Evolutionary conservation across 2,329 filamentous ascomycete species (phyloP).

Genomic region (Neofusicoccum laricinum): DNA sequence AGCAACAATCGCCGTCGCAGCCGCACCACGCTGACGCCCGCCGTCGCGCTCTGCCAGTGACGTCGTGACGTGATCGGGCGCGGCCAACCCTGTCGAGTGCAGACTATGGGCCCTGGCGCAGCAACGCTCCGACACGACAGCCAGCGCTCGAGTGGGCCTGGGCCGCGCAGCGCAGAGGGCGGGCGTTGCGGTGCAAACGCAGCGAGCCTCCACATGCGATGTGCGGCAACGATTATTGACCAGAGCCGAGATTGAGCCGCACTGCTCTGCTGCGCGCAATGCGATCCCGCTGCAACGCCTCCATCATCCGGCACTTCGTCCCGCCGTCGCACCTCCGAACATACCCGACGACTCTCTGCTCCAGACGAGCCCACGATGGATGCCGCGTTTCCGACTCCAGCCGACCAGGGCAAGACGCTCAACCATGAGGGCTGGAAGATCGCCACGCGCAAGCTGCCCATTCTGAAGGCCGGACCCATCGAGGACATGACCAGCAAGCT

Average conservation of each 20-base stretch:
- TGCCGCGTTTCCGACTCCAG: slow-evolving; percentile 17
- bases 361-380: neutral
- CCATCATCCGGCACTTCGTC: neutral
- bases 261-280: neutral
- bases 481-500: slow-evolving; percentile 77
- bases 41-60: neutral
- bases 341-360: too few relatives aligned
- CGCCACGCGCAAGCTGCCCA: slow-evolving; percentile 84
- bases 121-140: too few relatives aligned
- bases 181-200: neutral
- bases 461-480: slow-evolving; percentile 87
- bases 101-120: too few relatives aligned
- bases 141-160: neutral
- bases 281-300: neutral
- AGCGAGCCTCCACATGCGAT: neutral
- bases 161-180: neutral
- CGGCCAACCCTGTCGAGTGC: too few relatives aligned
- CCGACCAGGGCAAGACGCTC: slow-evolving; percentile 31
- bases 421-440: slow-evolving; percentile 62
- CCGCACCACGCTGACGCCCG: neutral
- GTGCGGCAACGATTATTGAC: slow-evolving; percentile 2
- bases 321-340: neutral
- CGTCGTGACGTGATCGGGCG: neutral
- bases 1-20: slow-evolving; percentile 8
- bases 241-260: slow-evolving; percentile 7